Evolutionary conservation across 495 filamentous ascomycete species (phyloP), one percentile per base, ranked within the genome.

Genomic region (Penicillium daleae): DNA sequence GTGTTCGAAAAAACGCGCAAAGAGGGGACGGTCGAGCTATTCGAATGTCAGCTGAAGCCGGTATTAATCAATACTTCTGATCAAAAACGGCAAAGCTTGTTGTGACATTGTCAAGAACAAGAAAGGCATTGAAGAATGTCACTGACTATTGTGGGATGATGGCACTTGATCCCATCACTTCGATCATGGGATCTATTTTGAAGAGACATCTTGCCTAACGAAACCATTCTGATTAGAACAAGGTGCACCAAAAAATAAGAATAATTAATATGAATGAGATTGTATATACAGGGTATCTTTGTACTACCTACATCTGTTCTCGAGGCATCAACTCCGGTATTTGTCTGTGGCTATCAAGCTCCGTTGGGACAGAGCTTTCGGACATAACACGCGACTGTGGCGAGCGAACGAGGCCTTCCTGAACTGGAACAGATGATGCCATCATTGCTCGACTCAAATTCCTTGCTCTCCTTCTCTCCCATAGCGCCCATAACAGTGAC

Each of bases 401-500:
- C n/a, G 26, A 9, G 13, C 56, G 48, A 35, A 42, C 46, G 29
- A 33, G 26, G 1, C 32, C 32, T 35, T 32, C 51, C 48, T 21
- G 44, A 32, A n/a, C 26, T 24, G 61, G 56, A 40, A 29, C 42
- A n/a, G 22, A 37, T 6, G 44, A 32, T 26, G 26, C n/a, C n/a
- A 19, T 21, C 61, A 65, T 19, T 5, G 59, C 53, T 27, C 27
- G 35, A 22, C 57, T 62, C 29, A 62, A 17, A 24, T 48, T 49
- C 29, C 63, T 65, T 6, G 66, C 66, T 15, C 66, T 50, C 31
- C 35, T 63, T 40, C 66, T 59, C 40, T 76, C 74, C 59, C 62
- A 71, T 13, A 74, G 42, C 1, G 70, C 72, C 64, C 71, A 73
- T 21, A 53, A 56, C 15, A 71, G 65, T 27, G 74, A 74, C 3